A percentile compares a stretch with the other conserved stretches of the same genome.
These are phyloP conservation scores for Platanthera guangdongensis DNA, from an alignment of 106 monocot genomes.

Conservation along the genomic window DNA sequence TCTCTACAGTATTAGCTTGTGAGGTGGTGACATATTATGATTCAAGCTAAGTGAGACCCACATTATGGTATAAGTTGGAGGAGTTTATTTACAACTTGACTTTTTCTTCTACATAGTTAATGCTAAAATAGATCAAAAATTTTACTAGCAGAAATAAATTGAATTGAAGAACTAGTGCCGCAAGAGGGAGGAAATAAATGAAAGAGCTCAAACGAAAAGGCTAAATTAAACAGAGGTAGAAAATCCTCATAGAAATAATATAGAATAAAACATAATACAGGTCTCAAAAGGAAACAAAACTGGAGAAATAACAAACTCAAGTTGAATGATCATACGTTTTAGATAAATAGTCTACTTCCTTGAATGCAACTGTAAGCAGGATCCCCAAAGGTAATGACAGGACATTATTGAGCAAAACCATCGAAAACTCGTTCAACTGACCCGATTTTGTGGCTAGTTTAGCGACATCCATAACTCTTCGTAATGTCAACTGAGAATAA, in stretches of 20 bases:
- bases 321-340: conserved; percentile 46
- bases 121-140: neutral
- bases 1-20: too few species aligned
- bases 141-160: neutral
- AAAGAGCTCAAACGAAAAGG: neutral
- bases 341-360: conserved; percentile 70
- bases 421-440: conserved; percentile 86
- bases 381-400: conserved; percentile 85
- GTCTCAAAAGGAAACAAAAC: neutral
- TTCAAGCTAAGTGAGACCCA: too few species aligned
- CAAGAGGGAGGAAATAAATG: neutral
- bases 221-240: neutral
- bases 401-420: conserved; percentile 91
- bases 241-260: neutral
- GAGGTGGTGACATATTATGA: too few species aligned
- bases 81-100: too few species aligned
- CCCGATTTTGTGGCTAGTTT: conserved; percentile 89
- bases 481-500: conserved; percentile 58
- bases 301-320: neutral
- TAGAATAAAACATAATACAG: neutral
- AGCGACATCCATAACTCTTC: conserved; percentile 85
- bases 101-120: too few species aligned
- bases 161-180: neutral
- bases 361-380: conserved; percentile 48
- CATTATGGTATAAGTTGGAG: too few species aligned